Percentiles rank a stretch among this genome's conserved stretches.
phyloP scores from a whole-genome alignment of 2,329 filamentous ascomycete species.

The Trematosphaeria pertusa region DNA sequence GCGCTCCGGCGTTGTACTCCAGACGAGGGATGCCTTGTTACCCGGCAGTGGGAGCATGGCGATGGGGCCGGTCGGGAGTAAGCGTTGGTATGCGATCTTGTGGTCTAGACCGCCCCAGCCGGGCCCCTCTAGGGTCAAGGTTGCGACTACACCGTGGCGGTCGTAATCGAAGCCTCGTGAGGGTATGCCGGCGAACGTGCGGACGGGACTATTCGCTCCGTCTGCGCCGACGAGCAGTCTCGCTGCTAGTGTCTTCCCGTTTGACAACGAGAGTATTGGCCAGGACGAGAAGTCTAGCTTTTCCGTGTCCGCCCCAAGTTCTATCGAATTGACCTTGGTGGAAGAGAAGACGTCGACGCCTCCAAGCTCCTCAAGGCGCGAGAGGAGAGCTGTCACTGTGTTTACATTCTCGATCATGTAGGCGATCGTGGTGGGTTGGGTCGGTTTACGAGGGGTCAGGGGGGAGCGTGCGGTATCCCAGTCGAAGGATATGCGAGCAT shows the following conservation, averaged over 20 bases:
- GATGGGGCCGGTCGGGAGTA: slow-evolving; percentile 89
- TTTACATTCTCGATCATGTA: slow-evolving; percentile 98
- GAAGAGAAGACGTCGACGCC: slow-evolving; percentile 74
- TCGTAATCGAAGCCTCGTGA: slow-evolving; percentile 93
- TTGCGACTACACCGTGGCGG: slow-evolving; percentile 89
- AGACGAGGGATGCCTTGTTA: slow-evolving; percentile 84
- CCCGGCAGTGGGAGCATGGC: slow-evolving; percentile 90
- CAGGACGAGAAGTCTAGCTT: slow-evolving; percentile 81
- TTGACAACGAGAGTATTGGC: slow-evolving; percentile 80
- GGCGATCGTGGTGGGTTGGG: slow-evolving; percentile 70
- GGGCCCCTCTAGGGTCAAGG: slow-evolving; percentile 71
- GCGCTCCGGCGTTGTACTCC: slow-evolving; percentile 86
- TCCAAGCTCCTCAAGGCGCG: slow-evolving; percentile 72
- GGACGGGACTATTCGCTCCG: slow-evolving; percentile 91
- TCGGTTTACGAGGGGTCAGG: slow-evolving; percentile 49
- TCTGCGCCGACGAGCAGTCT: slow-evolving; percentile 91
- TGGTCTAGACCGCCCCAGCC: slow-evolving; percentile 48
- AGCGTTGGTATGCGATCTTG: slow-evolving; percentile 91
- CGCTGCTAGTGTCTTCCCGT: slow-evolving; percentile 73
- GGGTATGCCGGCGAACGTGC: slow-evolving; percentile 84
- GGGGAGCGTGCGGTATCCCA: slow-evolving; percentile 61
- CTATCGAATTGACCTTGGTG: slow-evolving; percentile 80
- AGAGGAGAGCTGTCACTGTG: slow-evolving; percentile 78
- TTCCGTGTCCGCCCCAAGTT: slow-evolving; percentile 70
- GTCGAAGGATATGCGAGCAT: slow-evolving; percentile 87